Base-by-base conservation (phyloP, 2,329 filamentous ascomycete genomes). In the Phaeosphaeria sp. region DNA sequence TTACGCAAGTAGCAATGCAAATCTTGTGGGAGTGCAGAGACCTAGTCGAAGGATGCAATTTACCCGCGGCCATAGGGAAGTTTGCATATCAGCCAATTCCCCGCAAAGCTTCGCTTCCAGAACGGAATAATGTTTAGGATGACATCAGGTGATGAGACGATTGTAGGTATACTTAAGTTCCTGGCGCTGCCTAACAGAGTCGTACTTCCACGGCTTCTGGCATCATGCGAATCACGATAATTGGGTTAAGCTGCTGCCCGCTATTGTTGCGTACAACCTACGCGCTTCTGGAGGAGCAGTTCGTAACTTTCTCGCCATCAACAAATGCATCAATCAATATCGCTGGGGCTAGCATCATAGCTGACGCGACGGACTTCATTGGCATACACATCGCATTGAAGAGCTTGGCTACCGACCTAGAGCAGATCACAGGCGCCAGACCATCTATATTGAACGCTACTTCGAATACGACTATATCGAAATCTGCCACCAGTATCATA, bases 221-320 rank as follows among this genome's bases (percentile, higher is more conserved):
- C n/a, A 48, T 5, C 18, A 49, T 49, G 47, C 27, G 30, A 17
- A 13, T 40, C 13, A 49, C 8, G 6, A 24, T 7, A 27, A n/a
- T 39, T 8, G 20, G 11, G 13, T 18, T 39, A 2, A 13, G 13
- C 18, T 24, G 22, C 20, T 49, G 30, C 6, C n/a, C 18, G 7
- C 27, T 49, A 18, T 33, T n/a, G n/a, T 22, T 21, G 22, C 30
- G 27, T 22, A 21, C 47, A 20, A 20, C 47, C 45, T 1, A 44
- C 39, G 58, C 55, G 4, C 52, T 67, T n/a, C 53, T 66, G 15
- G 65, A 68, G 47, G 61, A 65, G 36, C 46, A 50, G 15, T 65
- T 68, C 25, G 53, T 68, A 2, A 47, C 25, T 66, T 65, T 36
- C 30, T 25, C 6, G 25, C 54, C 11, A 47, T 13, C 30, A 36